Percentiles rank a stretch among this genome's conserved stretches.
Conservation (phyloP, 192 early-diverging fungal species). For the Umbelopsis sp. region DNA sequence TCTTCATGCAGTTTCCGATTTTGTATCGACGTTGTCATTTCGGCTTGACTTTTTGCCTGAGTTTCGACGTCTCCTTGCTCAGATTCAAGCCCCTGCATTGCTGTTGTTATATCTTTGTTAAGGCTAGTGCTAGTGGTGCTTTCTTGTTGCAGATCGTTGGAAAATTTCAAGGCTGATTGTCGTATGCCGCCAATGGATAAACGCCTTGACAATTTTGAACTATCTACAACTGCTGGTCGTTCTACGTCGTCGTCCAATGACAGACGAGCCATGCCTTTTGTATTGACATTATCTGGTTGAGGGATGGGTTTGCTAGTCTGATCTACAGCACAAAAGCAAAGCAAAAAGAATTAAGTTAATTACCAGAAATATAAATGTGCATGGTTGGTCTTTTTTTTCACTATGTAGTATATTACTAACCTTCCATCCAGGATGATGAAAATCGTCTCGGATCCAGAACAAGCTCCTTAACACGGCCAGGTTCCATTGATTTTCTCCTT, state of each 20-base stretch:
- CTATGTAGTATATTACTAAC: not conserved
- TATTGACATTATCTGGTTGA: not conserved
- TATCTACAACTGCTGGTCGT: not conserved
- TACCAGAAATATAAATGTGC: no score
- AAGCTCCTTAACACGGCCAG: slow-evolving; percentile 29
- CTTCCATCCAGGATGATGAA: not conserved
- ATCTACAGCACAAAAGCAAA: no score
- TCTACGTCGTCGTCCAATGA: not conserved
- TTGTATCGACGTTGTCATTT: not conserved
- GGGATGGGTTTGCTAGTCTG: no score
- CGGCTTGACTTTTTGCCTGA: no score
- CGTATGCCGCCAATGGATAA: not conserved
- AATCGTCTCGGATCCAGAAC: slow-evolving; percentile 11
- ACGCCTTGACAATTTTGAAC: not conserved
- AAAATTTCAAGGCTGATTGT: not conserved
- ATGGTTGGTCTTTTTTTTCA: no score
- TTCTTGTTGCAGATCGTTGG: not conserved
- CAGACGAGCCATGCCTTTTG: not conserved
- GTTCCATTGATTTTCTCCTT: slow-evolving; percentile 38
- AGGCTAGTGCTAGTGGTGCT: not conserved
- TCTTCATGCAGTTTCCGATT: not conserved
- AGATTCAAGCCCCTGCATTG: not conserved
- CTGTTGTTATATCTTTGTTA: not conserved
- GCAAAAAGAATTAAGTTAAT: no score
- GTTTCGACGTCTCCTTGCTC: not conserved